These are phyloP conservation scores for Penicillium parvum DNA, from an alignment of 495 filamentous ascomycete species.

Conservation along the genomic window DNA sequence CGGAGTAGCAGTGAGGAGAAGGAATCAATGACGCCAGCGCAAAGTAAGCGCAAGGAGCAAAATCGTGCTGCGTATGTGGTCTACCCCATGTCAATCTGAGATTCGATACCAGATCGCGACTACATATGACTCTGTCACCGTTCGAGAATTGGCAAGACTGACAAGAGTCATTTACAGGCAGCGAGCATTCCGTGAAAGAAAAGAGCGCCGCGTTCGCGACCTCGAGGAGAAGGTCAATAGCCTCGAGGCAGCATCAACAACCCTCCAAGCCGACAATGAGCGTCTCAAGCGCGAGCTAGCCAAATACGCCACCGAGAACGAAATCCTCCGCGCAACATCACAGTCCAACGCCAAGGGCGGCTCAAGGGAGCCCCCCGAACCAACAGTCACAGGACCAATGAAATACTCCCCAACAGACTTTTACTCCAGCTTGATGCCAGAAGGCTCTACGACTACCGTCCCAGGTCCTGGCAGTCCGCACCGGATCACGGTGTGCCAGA, in stretches of 20 bases:
- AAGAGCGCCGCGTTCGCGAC: conserved; percentile 89
- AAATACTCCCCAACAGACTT: conserved; percentile 72
- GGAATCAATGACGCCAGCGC: conserved; percentile 69
- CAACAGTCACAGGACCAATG: conserved; percentile 60
- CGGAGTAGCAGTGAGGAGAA: conserved; percentile 60
- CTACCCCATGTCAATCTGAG: neutral
- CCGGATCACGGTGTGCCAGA: conserved; percentile 59
- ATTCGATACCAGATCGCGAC: no score
- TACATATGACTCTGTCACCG: neutral
- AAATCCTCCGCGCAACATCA: conserved; percentile 82
- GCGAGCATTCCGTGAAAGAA: conserved; percentile 94
- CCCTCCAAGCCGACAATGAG: conserved; percentile 70
- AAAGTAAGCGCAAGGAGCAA: conserved; percentile 87
- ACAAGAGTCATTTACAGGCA: conserved; percentile 52
- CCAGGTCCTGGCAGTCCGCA: conserved; percentile 40
- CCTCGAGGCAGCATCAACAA: conserved; percentile 56
- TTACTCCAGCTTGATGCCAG: conserved; percentile 36
- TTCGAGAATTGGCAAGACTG: neutral
- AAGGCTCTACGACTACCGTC: conserved; percentile 9
- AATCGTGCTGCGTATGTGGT: conserved; percentile 88
- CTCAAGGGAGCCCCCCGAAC: conserved; percentile 20
- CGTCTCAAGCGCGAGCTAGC: conserved; percentile 78
- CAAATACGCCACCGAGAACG: conserved; percentile 80
- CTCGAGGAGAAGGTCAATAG: conserved; percentile 80
- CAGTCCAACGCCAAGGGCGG: conserved; percentile 18